Percentiles rank a stretch among this genome's conserved stretches.
Conservation (phyloP, 2,329 filamentous ascomycete species). For the Teratosphaeria pseudoeucalypti region DNA sequence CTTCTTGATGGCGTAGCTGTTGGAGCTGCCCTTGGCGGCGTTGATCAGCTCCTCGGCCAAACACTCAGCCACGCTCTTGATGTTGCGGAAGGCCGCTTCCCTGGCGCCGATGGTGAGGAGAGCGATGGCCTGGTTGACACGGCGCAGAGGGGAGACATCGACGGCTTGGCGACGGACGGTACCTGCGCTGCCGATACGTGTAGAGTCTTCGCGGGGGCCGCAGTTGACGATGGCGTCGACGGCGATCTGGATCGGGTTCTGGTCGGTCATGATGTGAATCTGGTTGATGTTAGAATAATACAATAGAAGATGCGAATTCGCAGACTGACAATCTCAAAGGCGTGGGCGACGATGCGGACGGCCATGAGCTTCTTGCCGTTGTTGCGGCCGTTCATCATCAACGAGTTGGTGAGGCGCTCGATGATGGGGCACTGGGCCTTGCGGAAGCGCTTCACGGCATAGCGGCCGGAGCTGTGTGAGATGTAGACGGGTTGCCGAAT, state of each 20-base stretch:
- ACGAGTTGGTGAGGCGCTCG: slow-evolving; percentile 99
- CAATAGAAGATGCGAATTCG: slow-evolving; percentile 1
- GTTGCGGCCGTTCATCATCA: slow-evolving; percentile 99
- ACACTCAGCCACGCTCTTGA: slow-evolving; percentile 99
- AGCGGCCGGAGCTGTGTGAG: slow-evolving; percentile 96
- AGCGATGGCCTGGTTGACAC: slow-evolving; percentile 99
- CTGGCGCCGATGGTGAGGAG: slow-evolving; percentile 98
- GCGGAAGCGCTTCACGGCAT: slow-evolving; percentile 99
- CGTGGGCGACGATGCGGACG: slow-evolving; percentile 96
- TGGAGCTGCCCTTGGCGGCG: slow-evolving; percentile 99
- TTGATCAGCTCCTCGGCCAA: slow-evolving; percentile 99
- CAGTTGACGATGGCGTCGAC: slow-evolving; percentile 99
- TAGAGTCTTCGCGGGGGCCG: slow-evolving; percentile 98
- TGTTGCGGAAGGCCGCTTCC: slow-evolving; percentile 98
- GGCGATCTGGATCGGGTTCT: slow-evolving; percentile 99
- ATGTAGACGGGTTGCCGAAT: slow-evolving; percentile 98
- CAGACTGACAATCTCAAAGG: slow-evolving; percentile 93
- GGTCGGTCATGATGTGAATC: slow-evolving; percentile 99
- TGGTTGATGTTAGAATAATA: slow-evolving; percentile 29
- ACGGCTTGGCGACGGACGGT: slow-evolving; percentile 99
- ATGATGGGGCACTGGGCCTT: slow-evolving; percentile 99
- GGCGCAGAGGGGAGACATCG: slow-evolving; percentile 98
- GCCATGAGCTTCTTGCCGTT: slow-evolving; percentile 99
- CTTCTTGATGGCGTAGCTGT: slow-evolving; percentile 99
- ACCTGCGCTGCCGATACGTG: slow-evolving; percentile 98